Conservation (phyloP, 345 rosid species). For the Eucalyptus melliodora region DNA sequence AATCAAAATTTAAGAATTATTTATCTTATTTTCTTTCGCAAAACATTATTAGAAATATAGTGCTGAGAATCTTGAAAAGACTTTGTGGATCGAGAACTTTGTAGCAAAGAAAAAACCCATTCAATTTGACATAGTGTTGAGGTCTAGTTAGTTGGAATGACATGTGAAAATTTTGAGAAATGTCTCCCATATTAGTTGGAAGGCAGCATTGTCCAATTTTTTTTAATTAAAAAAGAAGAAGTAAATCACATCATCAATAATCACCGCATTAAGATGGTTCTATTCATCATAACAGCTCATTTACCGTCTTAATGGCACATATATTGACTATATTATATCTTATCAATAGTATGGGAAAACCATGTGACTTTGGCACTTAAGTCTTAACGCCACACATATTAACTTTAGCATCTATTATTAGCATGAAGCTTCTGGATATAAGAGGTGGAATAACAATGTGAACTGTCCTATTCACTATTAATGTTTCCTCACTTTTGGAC, state of each 20-base stretch:
- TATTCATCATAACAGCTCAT: not conserved
- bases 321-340: not conserved
- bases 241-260: not conserved
- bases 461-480: not conserved
- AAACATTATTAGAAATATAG: too few relatives aligned
- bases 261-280: not conserved
- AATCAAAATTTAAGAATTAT: too few relatives aligned
- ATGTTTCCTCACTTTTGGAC: not conserved
- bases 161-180: not conserved
- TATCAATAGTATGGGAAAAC: not conserved
- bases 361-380: not conserved
- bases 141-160: not conserved
- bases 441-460: not conserved
- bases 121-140: not conserved
- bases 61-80: not conserved
- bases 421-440: not conserved
- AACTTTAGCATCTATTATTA: not conserved
- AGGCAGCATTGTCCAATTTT: not conserved
- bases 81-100: not conserved
- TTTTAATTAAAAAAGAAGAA: not conserved
- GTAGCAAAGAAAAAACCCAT: not conserved
- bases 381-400: not conserved
- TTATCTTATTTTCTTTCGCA: too few relatives aligned
- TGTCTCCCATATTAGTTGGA: not conserved
- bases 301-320: not conserved